These are phyloP conservation scores for Rhytidiadelphus loreus DNA, from an alignment of 225 moss, liverwort and hornwort species.

Conservation along the genomic window DNA sequence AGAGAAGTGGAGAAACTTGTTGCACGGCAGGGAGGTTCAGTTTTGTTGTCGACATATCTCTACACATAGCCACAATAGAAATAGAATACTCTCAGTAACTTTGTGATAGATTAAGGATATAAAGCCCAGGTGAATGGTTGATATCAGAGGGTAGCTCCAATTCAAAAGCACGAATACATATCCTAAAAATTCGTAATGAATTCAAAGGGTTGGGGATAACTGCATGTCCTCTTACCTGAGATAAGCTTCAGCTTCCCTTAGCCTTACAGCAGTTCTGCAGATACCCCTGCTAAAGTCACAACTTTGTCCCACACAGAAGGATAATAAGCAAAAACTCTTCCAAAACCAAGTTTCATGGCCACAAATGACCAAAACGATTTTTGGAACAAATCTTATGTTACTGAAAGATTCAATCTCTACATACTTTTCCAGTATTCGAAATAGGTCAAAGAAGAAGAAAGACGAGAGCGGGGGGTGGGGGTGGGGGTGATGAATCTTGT, in stretches of 20 bases:
- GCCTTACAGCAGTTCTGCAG: slow-evolving; percentile 18
- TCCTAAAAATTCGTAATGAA: neutral
- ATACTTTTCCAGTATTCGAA: neutral
- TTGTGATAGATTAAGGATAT: neutral
- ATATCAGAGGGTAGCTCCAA: neutral
- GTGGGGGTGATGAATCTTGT: neutral
- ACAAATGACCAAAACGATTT: neutral
- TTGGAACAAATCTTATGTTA: neutral
- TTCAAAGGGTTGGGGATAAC: too few species aligned
- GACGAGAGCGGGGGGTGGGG: neutral
- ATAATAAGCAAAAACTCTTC: neutral
- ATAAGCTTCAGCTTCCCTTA: slow-evolving; percentile 34
- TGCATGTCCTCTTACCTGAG: slow-evolving; percentile 23
- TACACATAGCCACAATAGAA: neutral
- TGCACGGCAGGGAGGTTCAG: slow-evolving; percentile 6
- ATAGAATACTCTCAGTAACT: neutral
- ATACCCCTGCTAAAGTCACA: slow-evolving; percentile 19
- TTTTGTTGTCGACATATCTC: slow-evolving; percentile 24
- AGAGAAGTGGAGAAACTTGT: slow-evolving; percentile 16
- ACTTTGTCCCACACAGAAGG: slow-evolving; percentile 1
- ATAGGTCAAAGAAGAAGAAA: neutral
- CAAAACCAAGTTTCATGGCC: neutral
- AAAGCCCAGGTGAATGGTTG: neutral
- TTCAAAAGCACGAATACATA: neutral
- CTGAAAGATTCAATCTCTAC: neutral